Conservation (phyloP, 169 alveolate species). For the Theileria sp. region DNA sequence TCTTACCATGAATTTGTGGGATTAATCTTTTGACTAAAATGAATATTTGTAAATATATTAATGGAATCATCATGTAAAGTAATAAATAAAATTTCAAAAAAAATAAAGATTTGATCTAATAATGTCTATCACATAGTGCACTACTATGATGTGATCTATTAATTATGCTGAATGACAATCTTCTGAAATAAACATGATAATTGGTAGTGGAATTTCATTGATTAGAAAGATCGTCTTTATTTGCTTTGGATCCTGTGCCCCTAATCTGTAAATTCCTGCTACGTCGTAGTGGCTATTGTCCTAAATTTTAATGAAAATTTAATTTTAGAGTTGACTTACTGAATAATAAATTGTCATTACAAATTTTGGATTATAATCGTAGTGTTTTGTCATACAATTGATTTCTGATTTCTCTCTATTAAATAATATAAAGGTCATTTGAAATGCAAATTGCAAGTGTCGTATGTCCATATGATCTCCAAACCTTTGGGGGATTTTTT, state of each 20-base stretch:
- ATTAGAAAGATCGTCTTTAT: constrained; percentile 14
- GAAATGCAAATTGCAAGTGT: constrained; percentile 11
- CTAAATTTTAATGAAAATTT: not conserved
- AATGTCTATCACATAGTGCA: constrained; percentile 10
- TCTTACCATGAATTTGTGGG: constrained; percentile 11
- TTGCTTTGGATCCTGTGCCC: not conserved
- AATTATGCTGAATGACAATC: constrained; percentile 20
- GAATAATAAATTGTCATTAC: constrained; percentile 3
- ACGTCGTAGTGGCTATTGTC: constrained; percentile 40
- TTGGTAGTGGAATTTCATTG: constrained; percentile 41
- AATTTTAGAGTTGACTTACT: constrained; percentile 11
- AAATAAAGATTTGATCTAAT: not conserved
- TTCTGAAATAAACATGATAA: constrained; percentile 44
- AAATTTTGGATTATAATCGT: constrained; percentile 22
- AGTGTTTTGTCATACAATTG: constrained; percentile 1
- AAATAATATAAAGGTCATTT: constrained; percentile 17
- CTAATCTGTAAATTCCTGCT: constrained; percentile 45
- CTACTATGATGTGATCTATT: not conserved
- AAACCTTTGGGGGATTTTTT: not conserved
- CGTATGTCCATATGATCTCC: constrained; percentile 38
- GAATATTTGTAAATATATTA: too few species aligned
- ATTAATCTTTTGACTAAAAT: not conserved
- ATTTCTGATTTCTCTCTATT: not conserved
- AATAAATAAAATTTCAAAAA: not conserved
- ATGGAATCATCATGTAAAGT: not conserved